phyloP scores from a whole-genome alignment of 140 eudicot genomes.

The Artemisia princeps region DNA sequence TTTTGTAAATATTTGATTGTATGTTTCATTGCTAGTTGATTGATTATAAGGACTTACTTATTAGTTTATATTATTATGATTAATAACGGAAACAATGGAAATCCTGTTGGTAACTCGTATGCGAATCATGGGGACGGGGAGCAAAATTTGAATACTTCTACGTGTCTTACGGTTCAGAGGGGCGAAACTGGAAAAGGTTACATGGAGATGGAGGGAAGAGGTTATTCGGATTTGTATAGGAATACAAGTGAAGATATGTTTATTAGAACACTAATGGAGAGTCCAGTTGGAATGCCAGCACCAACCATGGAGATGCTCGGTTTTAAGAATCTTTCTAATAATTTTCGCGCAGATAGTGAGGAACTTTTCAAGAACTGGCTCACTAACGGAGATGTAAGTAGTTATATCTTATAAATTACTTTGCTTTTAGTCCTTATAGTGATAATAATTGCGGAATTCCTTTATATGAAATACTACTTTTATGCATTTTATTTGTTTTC shows the following conservation, averaged over 20 bases:
- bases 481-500: background rate
- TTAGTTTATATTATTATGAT: constrained; percentile 27
- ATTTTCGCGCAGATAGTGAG: constrained; percentile 64
- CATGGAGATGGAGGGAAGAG: constrained; percentile 64
- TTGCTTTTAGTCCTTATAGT: background rate
- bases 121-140: constrained; percentile 26
- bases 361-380: constrained; percentile 86
- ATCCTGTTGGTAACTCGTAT: constrained; percentile 20
- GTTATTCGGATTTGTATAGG: constrained; percentile 49
- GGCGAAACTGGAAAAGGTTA: constrained; percentile 25
- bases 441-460: background rate
- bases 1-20: background rate
- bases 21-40: background rate
- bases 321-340: constrained; percentile 55
- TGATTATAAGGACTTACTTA: background rate
- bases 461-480: background rate
- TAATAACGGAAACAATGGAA: constrained; percentile 28
- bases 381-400: constrained; percentile 74
- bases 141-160: constrained; percentile 26
- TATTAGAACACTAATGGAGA: constrained; percentile 63
- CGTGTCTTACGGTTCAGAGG: constrained; percentile 26
- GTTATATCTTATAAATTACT: background rate
- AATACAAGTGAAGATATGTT: constrained; percentile 76
- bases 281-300: constrained; percentile 55
- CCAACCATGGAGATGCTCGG: constrained; percentile 82